Base-by-base conservation (phyloP, 495 filamentous ascomycete genomes). In the Talaromyces liani region DNA sequence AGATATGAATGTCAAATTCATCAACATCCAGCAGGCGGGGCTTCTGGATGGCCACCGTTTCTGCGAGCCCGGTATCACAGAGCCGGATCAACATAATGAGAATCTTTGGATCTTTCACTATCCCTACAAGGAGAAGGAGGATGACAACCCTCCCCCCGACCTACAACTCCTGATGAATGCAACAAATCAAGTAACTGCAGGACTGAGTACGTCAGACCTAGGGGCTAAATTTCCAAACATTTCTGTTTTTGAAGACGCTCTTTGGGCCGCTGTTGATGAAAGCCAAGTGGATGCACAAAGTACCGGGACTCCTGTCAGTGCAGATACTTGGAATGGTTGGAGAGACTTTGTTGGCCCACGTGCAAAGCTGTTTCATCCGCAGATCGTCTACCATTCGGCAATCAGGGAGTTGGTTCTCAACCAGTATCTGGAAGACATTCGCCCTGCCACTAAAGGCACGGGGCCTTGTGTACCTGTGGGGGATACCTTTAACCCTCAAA, bases 341-440 rank as follows among this genome's bases (percentile, higher is more conserved):
- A n/a, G n/a, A n/a, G n/a, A n/a, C n/a, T n/a, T n/a, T n/a, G n/a
- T n/a, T n/a, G n/a, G n/a, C n/a, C n/a, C n/a, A n/a, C 56, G 64
- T 10, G 60, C 45, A 8, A 66, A 64, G 64, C 29, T 66, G 2
- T 66, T 66, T 27, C 64, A 66, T 63, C 64, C 64, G n/a, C 64
- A 66, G 36, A 3, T 53, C 3, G 2, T 45, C 8, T 65, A 24
- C 14, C 64, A 66, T 39, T 7, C 54, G 3, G 45, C 51, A 4
- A 66, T 66, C 4, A 16, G 33, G 1, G 22, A 64, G 5, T 6
- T 34, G 22, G 31, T 66, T 16, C 16, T 58, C 0, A 29, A 58
- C 2, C 64, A 66, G 36, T 64, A 47, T 34, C 16, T 49, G 2
- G 3, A 41, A 29, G 33, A 57, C 12, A 24, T 5, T n/a, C 12